Percentiles rank a stretch among this genome's conserved stretches.
Conservation (phyloP, 345 rosid genomes). For the Brassica napus region Da-Ae NC_063435.1:29537501-29538000, state of each 20-base stretch:
- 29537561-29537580: neutral
- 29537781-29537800: neutral
- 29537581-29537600: neutral
- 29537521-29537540: neutral
- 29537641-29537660: neutral
- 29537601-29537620: neutral
- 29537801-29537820: neutral
- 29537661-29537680: neutral
- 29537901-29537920: neutral
- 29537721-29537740: neutral
- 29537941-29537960: neutral
- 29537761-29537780: neutral
- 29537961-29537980: constrained; percentile 2
- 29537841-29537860: constrained; percentile 1
- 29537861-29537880: neutral
- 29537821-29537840: neutral
- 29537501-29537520: neutral
- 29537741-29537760: neutral
- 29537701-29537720: neutral
- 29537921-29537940: constrained; percentile 1
- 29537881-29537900: neutral
- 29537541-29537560: neutral
- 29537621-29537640: neutral
- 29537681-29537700: neutral
- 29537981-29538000: neutral